phyloP scores from a whole-genome alignment of 129 eudicot species.

The Flaveria brownii region DNA sequence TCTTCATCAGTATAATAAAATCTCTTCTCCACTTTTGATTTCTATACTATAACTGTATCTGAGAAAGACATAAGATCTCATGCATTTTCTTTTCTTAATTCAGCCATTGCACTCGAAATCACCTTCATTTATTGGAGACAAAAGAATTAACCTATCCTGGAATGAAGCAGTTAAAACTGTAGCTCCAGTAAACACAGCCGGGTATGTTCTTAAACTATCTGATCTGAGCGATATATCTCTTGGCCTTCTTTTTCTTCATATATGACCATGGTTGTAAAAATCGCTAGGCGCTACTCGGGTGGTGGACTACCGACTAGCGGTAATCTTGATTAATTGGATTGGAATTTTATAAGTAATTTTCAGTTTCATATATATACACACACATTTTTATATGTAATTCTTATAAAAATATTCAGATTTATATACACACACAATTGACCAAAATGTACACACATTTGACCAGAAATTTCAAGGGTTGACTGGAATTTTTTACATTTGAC shows the following conservation, averaged over 20 bases:
- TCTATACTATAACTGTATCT: not conserved
- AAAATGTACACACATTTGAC: no score
- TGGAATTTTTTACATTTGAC: no score
- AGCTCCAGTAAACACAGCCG: constrained; percentile 46
- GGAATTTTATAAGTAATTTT: no score
- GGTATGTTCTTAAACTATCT: constrained; percentile 48
- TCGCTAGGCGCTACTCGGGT: no score
- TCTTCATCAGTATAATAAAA: not conserved
- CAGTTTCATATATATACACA: no score
- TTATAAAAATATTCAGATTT: no score
- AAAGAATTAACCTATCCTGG: constrained; percentile 83
- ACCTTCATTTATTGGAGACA: constrained; percentile 90
- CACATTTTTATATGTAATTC: no score
- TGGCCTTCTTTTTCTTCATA: not conserved
- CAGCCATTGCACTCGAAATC: constrained; percentile 83
- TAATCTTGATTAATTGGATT: no score
- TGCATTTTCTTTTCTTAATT: constrained; percentile 18
- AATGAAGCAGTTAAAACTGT: constrained; percentile 65
- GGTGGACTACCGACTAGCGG: no score
- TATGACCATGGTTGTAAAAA: no score
- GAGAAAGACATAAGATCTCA: constrained; percentile 6
- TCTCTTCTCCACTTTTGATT: not conserved
- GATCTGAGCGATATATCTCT: not conserved
- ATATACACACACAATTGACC: no score
- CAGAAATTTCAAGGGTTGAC: no score